Evolutionary conservation across 2,329 filamentous ascomycete species (phyloP), one percentile per base, ranked within the genome.

Genomic region (Pseudogymnoascus sp.): DNA sequence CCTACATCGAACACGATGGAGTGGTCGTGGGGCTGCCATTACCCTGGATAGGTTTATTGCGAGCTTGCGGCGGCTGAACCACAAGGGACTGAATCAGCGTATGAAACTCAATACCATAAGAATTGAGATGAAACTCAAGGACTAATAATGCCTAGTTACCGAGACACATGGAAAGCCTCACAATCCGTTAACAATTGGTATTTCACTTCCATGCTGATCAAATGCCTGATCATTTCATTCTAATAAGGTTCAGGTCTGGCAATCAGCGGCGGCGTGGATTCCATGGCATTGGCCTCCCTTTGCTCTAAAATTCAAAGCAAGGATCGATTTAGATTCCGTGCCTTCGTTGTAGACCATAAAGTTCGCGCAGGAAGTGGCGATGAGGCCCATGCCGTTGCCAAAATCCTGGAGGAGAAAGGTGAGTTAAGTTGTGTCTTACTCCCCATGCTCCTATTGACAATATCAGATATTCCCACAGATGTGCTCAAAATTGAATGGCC

Each of bases 251-350:
- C 66, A 90, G 88, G 82, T 62, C 78, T 97, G 64, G 95, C 93
- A 14, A 80, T 97, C 65, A 97, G 93, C 72, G 95, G 95, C 24
- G 95, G 95, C 6, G 90, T 95, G 40, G 95, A 99, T 75, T 97
- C 93, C n/a, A 99, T 97, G 93, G 93, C 93, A 29, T 80, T 99
- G 65, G 91, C 92, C 63, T 86, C 80, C 65, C 81, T 97, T 37
- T 90, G 89, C 72, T 81, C 80, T 59, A 53, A 70, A 82, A 37
- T 74, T 75, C 59, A 62, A 61, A 33, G 10, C 16, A 24, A 64
- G 31, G 31, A 37, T 60, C 59, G 10, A 19, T 64, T 76, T 78
- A 13, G 70, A 40, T 80, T 81, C 64, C 69, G 74, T 31, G 80
- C 76, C 50, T 67, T 85, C 61, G 75, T 87, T 5, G 72, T 89